phyloP scores from a whole-genome alignment of 352 stramenopile species.

The Aphanomyces stellatus region DNA sequence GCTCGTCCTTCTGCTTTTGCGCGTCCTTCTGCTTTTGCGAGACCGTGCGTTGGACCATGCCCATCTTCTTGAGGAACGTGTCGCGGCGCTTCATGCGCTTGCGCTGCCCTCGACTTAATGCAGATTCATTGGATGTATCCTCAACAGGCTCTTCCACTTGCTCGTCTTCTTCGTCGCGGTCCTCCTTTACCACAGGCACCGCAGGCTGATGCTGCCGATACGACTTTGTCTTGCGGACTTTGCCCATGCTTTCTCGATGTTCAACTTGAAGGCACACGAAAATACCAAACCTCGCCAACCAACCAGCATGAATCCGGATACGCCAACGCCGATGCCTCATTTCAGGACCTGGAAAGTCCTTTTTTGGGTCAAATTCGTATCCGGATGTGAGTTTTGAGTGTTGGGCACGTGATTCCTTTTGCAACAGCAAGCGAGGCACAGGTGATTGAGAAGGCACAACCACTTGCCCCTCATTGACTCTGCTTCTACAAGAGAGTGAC shows the following conservation, averaged over 20 bases:
- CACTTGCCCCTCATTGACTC: too few relatives aligned
- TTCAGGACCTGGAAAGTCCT: too few relatives aligned
- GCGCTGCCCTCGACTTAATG: slow-evolving; percentile 66
- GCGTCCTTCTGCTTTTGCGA: slow-evolving; percentile 39
- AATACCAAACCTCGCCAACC: neutral
- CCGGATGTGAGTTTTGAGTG: too few relatives aligned
- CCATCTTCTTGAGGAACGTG: slow-evolving; percentile 83
- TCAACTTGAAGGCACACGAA: neutral
- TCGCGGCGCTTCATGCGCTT: slow-evolving; percentile 74
- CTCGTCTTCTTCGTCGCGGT: neutral
- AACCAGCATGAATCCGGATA: slow-evolving; percentile 20
- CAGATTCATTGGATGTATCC: neutral
- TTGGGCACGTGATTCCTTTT: too few relatives aligned
- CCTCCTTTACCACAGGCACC: neutral
- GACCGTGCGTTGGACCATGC: slow-evolving; percentile 58
- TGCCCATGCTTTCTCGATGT: slow-evolving; percentile 11
- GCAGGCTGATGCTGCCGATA: slow-evolving; percentile 18
- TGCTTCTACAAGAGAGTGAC: too few relatives aligned
- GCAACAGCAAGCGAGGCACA: too few relatives aligned
- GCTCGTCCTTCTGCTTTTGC: too few relatives aligned
- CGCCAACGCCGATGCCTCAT: too few relatives aligned
- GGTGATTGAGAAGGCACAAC: too few relatives aligned
- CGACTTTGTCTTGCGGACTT: slow-evolving; percentile 13
- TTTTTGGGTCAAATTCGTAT: too few relatives aligned
- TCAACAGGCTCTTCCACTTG: neutral